Conservation (phyloP, 257 asterid genomes). For the Solanum appendiculatum region DNA sequence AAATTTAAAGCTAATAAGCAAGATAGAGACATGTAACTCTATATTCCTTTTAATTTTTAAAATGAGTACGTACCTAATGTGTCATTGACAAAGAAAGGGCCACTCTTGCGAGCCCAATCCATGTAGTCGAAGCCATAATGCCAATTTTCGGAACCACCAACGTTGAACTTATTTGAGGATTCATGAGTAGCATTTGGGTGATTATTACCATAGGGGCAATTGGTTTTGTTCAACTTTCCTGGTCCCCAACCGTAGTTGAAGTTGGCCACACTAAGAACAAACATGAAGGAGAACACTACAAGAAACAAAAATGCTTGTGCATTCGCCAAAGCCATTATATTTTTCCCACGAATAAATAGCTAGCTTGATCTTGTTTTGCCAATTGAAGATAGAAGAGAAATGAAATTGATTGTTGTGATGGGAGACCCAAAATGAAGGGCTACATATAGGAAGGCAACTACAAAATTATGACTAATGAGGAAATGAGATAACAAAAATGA, state of each 20-base stretch:
- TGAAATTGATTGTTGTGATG: neutral
- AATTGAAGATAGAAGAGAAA: neutral
- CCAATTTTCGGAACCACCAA: slow-evolving; percentile 64
- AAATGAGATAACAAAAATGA: neutral
- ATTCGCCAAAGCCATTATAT: slow-evolving; percentile 12
- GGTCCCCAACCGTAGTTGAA: slow-evolving; percentile 32
- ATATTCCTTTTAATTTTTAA: too few species aligned
- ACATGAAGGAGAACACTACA: neutral
- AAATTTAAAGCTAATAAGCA: neutral
- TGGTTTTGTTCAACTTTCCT: neutral
- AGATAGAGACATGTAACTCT: too few species aligned
- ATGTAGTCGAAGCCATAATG: slow-evolving; percentile 59
- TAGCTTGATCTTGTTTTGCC: neutral
- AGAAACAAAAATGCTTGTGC: slow-evolving; percentile 7
- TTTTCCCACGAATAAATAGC: neutral
- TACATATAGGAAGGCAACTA: slow-evolving; percentile 1
- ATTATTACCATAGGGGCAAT: slow-evolving; percentile 22
- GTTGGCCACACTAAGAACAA: slow-evolving; percentile 22
- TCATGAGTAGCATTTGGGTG: slow-evolving; percentile 22
- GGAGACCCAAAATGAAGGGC: neutral
- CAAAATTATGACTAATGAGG: neutral
- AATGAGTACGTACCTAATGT: neutral
- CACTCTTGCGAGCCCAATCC: slow-evolving; percentile 37
- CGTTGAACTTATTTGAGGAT: slow-evolving; percentile 23
- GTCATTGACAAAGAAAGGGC: neutral